phyloP scores from a whole-genome alignment of 495 filamentous ascomycete genomes.

The Extremus antarcticus region DNA sequence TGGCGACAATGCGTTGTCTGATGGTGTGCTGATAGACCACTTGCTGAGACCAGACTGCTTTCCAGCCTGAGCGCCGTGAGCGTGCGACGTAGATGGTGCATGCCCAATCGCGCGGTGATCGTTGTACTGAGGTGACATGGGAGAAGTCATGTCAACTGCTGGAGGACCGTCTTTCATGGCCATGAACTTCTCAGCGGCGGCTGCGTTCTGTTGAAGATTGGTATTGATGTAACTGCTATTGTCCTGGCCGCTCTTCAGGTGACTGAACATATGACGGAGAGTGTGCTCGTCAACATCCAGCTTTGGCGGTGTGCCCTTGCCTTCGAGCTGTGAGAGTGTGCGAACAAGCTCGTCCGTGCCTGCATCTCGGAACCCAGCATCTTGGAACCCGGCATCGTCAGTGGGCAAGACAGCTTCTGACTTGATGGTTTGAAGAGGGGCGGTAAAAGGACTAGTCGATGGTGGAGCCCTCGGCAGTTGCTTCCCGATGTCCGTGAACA shows the following conservation, averaged over 20 bases:
- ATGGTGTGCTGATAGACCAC: constrained; percentile 18
- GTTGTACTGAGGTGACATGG: neutral
- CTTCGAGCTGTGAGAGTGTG: constrained; percentile 15
- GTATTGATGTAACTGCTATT: neutral
- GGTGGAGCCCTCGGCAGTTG: neutral
- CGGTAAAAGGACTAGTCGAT: constrained; percentile 13
- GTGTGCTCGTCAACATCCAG: constrained; percentile 12
- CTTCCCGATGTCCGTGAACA: neutral
- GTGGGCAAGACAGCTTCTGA: constrained; percentile 5
- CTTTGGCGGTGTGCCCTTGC: constrained; percentile 12
- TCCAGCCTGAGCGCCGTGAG: neutral
- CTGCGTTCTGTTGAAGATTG: constrained; percentile 4
- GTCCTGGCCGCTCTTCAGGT: constrained; percentile 9
- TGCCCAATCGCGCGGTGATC: neutral
- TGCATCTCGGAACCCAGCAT: neutral
- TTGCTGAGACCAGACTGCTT: constrained; percentile 4
- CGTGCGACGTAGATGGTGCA: neutral
- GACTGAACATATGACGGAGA: constrained; percentile 6
- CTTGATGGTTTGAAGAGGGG: constrained; percentile 13
- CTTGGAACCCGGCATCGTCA: neutral
- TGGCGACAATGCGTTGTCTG: constrained; percentile 1
- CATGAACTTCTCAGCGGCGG: constrained; percentile 8
- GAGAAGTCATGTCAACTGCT: neutral
- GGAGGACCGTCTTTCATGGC: neutral
- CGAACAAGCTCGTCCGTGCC: constrained; percentile 1